These are phyloP conservation scores for Abrus precatorius DNA, from an alignment of 306 rosid species.

Conservation along the genomic window DNA sequence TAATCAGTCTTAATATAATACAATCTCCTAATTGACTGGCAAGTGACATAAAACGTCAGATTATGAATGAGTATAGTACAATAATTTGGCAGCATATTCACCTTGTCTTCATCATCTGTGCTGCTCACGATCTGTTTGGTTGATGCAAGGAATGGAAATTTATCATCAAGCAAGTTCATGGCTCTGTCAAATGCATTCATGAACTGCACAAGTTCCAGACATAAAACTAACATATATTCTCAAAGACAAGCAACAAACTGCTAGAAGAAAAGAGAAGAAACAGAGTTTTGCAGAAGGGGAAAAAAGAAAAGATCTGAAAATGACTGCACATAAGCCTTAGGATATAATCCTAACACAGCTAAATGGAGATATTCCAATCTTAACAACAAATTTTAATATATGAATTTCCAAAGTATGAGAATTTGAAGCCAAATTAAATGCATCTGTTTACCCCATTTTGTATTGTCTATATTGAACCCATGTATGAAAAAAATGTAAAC, in stretches of 20 bases:
- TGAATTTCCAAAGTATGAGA: conserved; percentile 23
- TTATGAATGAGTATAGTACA: conserved; percentile 30
- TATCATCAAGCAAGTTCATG: conserved; percentile 91
- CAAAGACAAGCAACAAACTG: conserved; percentile 33
- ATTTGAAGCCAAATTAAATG: not conserved
- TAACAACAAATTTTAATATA: not conserved
- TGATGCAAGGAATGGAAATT: conserved; percentile 78
- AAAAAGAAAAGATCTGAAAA: conserved; percentile 33
- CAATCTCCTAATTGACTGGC: conserved; percentile 29
- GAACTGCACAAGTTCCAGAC: conserved; percentile 69
- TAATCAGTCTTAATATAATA: conserved; percentile 25
- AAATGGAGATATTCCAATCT: not conserved
- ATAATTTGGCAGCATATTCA: conserved; percentile 41
- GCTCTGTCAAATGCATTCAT: conserved; percentile 93
- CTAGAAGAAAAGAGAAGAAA: conserved; percentile 39
- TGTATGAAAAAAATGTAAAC: conserved; percentile 1
- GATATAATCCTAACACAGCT: not conserved
- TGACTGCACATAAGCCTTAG: not conserved
- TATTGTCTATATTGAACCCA: not conserved
- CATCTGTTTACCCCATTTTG: not conserved
- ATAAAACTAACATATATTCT: conserved; percentile 23
- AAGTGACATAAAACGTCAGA: conserved; percentile 23
- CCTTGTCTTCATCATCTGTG: conserved; percentile 85
- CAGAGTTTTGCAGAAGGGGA: conserved; percentile 7
- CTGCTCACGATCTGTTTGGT: conserved; percentile 90